Base-by-base conservation (phyloP, 441 rosid species). In the Kokia cookei region DNA sequence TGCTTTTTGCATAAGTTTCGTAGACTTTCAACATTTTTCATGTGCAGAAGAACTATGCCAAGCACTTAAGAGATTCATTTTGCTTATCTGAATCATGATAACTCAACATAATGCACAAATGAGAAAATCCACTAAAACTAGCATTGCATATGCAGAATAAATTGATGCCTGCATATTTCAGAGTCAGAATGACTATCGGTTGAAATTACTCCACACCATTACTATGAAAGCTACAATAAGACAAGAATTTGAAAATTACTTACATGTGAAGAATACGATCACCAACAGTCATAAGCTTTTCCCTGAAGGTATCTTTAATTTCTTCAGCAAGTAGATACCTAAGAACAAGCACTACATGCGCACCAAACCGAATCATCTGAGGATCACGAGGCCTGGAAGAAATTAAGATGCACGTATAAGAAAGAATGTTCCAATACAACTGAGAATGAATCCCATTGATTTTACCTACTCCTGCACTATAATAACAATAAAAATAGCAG, bases 301-400 rank as follows among this genome's bases (percentile, higher is more conserved):
- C 97, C 80, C 80, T 85, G 78, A 92, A 90, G 79, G 84, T 69
- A 86, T 88, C 97, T 76, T 84, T 83, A 83, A 93, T 82, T 84
- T 91, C 92, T 76, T 91, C 98, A 32, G 83, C 84, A 77, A 87
- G 90, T 75, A 92, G 80, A 82, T 83, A 82, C 78, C 99, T 88
- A 80, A 92, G 93, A 83, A 94, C 99, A 83, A 96, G 94, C 72
- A 94, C 99, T 71, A 91, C 75, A 75, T 94, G 98, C 67, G 99
- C 98, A 58, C 99, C 98, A 75, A 96, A 96, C 59, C 94, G 87
- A 63, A 96, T 94, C 97, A 96, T 87, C 79, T 96, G 94, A 76
- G 97, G 93, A 86, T 96, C 97, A 73, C 98, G 94, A 75, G 97
- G 98, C 92, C 99, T 96, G 85, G 35, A 79, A 85, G 35, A 62